Conservation (phyloP, 2,329 filamentous ascomycete species). For the Dendryphion nanum region DNA sequence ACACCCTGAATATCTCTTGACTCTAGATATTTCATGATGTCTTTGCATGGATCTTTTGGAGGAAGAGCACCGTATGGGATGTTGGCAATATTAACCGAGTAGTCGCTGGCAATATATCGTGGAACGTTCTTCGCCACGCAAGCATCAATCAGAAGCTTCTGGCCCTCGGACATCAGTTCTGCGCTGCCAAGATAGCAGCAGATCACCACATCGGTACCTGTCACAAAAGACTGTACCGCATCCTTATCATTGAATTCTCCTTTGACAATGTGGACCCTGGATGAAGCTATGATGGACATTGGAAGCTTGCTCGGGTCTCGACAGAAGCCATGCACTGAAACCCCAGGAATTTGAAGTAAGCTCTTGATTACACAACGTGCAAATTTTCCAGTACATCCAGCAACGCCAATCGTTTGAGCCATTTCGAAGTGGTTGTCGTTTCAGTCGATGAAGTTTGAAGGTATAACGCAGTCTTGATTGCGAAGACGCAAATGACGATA, state of each 20-base stretch:
- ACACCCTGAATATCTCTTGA: conserved; percentile 39
- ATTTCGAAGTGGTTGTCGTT: too few species aligned
- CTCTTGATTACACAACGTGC: conserved; percentile 24
- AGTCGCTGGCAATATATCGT: conserved; percentile 45
- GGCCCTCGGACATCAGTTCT: conserved; percentile 42
- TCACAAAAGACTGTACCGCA: conserved; percentile 23
- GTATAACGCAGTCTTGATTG: too few species aligned
- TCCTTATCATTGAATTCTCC: conserved; percentile 22
- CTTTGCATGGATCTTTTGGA: conserved; percentile 43
- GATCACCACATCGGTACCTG: conserved; percentile 37
- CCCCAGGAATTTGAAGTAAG: conserved; percentile 25
- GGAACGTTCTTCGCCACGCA: conserved; percentile 35
- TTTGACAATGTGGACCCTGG: conserved; percentile 19
- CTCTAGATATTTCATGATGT: conserved; percentile 40
- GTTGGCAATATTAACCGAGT: conserved; percentile 41
- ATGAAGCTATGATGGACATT: conserved; percentile 8
- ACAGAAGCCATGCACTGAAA: conserved; percentile 26
- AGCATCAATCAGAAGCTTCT: conserved; percentile 43
- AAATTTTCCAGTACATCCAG: conserved; percentile 37
- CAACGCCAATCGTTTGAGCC: conserved; percentile 30
- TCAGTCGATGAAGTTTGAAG: too few species aligned
- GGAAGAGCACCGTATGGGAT: conserved; percentile 38
- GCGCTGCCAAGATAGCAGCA: conserved; percentile 44
- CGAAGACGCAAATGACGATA: too few species aligned
- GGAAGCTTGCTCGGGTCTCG: conserved; percentile 28